Percentiles rank a stretch among this genome's conserved stretches.
These are phyloP conservation scores for Heterobasidion annosum DNA, from an alignment of 1,284 basidiomycete species.

Conservation along the genomic window DNA sequence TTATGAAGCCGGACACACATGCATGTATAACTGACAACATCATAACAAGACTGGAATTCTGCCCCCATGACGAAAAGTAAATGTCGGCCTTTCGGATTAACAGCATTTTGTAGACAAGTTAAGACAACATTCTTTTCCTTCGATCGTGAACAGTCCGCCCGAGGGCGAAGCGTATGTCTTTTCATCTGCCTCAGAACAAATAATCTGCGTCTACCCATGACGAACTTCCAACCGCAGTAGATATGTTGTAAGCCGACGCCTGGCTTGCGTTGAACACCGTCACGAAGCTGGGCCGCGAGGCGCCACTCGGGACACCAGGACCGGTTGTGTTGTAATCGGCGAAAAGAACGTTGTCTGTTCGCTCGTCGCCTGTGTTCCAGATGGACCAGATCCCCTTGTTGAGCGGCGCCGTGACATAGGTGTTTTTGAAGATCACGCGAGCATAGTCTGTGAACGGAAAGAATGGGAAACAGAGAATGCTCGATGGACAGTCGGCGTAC, in stretches of 20 bases:
- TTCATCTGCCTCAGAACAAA: conserved; percentile 16
- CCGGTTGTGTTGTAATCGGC: conserved; percentile 38
- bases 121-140: too few relatives aligned
- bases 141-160: too few relatives aligned
- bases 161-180: background rate
- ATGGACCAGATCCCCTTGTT: conserved; percentile 36
- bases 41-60: too few relatives aligned
- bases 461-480: background rate
- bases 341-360: conserved; percentile 33
- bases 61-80: too few relatives aligned
- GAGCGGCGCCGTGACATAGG: conserved; percentile 30
- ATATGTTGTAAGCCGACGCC: conserved; percentile 29
- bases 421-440: conserved; percentile 18
- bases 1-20: too few relatives aligned
- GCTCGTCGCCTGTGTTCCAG: conserved; percentile 30
- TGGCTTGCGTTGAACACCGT: conserved; percentile 25
- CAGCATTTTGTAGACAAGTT: too few relatives aligned
- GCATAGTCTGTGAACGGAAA: conserved; percentile 12
- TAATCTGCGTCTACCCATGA: conserved; percentile 40
- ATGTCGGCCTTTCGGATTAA: too few relatives aligned
- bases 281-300: conserved; percentile 29
- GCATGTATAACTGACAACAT: too few relatives aligned
- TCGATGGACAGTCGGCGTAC: background rate
- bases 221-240: conserved; percentile 33
- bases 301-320: conserved; percentile 22